Percentiles rank a stretch among this genome's conserved stretches.
phyloP scores from a whole-genome alignment of 352 stramenopile genomes.

The Pythium dissimile region DNA sequence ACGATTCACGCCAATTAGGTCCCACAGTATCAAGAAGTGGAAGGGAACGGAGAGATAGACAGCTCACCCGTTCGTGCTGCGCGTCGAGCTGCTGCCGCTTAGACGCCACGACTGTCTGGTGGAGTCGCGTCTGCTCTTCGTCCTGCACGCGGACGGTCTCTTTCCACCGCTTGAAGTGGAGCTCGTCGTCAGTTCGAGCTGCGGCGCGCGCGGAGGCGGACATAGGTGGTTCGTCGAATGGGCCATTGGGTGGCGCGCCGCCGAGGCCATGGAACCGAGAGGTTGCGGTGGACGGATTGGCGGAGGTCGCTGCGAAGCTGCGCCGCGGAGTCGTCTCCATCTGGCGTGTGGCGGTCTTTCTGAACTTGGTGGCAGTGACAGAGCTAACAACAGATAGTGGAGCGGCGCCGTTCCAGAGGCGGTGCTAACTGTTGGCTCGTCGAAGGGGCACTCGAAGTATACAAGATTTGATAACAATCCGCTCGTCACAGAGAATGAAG shows the following conservation, averaged over 20 bases:
- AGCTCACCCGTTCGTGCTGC: slow-evolving; percentile 52
- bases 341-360: background rate
- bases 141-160: slow-evolving; percentile 39
- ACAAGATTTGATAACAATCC: no score
- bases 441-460: no score
- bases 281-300: background rate
- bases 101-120: slow-evolving; percentile 63
- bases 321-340: slow-evolving; percentile 14
- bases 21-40: background rate
- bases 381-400: no score
- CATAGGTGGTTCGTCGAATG: background rate
- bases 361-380: no score
- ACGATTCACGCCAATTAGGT: background rate
- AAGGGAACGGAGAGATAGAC: background rate
- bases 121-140: slow-evolving; percentile 61
- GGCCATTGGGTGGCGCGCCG: background rate
- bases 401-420: no score
- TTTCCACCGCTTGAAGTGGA: slow-evolving; percentile 34
- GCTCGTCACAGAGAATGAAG: no score
- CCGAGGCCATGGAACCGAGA: slow-evolving; percentile 19
- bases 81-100: slow-evolving; percentile 63
- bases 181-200: slow-evolving; percentile 13
- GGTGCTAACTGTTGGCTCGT: no score
- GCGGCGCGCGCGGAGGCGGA: background rate
- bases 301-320: background rate